These are phyloP conservation scores for Crotalaria pallida DNA, from an alignment of 306 rosid genomes.

Conservation along the genomic window DNA sequence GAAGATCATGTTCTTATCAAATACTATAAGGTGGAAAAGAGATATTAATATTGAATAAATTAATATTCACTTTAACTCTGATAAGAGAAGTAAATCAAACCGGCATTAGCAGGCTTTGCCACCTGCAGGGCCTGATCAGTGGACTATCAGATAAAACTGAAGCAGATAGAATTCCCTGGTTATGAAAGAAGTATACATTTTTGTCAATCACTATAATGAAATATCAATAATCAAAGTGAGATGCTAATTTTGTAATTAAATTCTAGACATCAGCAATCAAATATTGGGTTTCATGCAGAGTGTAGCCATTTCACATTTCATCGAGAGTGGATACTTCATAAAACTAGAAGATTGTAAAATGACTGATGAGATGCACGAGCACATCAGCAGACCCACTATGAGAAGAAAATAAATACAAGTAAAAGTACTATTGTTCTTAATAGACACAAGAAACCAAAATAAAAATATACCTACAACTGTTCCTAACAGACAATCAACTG, in stretches of 20 bases:
- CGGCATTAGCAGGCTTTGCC: slow-evolving; percentile 99
- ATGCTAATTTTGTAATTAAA: background rate
- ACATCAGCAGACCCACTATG: too few species aligned
- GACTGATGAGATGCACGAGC: too few species aligned
- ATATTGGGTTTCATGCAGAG: background rate
- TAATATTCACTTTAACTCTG: background rate
- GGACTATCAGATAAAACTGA: slow-evolving; percentile 82
- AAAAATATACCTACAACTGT: too few species aligned
- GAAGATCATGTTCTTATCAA: slow-evolving; percentile 32
- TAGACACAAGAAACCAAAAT: too few species aligned
- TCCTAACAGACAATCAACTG: background rate
- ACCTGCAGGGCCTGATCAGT: slow-evolving; percentile 85
- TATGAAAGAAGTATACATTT: slow-evolving; percentile 18
- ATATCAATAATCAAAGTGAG: slow-evolving; percentile 9
- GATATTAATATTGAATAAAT: background rate
- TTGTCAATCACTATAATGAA: background rate
- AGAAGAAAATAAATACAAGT: too few species aligned
- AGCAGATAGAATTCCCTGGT: slow-evolving; percentile 90
- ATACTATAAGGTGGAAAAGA: slow-evolving; percentile 18
- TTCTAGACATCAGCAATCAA: slow-evolving; percentile 6
- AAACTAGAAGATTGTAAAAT: too few species aligned
- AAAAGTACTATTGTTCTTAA: too few species aligned
- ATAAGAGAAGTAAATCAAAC: slow-evolving; percentile 42
- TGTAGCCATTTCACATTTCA: background rate
- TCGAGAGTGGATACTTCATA: too few species aligned